Percentiles rank a stretch among this genome's conserved stretches.
Conservation (phyloP, 495 filamentous ascomycete species). For the Hypomontagnella monticulosa region DNA sequence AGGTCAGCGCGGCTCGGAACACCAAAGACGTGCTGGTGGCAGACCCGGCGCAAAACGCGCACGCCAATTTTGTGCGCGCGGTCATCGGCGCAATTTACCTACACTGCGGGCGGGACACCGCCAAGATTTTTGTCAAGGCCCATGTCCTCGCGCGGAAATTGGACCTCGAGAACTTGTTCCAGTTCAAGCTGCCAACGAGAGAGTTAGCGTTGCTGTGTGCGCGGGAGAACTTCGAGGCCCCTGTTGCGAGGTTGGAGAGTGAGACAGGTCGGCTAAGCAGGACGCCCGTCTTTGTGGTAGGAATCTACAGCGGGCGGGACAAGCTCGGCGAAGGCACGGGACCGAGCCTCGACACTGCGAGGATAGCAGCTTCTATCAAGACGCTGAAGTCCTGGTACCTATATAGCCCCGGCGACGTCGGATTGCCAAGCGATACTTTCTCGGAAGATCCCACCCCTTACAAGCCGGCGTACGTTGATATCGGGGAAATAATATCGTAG, state of each 20-base stretch:
- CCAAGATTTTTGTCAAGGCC: slow-evolving; percentile 80
- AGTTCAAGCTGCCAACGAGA: slow-evolving; percentile 81
- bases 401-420: slow-evolving; percentile 77
- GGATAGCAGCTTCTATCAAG: slow-evolving; percentile 78
- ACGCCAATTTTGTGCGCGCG: slow-evolving; percentile 77
- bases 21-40: slow-evolving; percentile 29
- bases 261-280: slow-evolving; percentile 87
- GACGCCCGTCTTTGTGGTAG: slow-evolving; percentile 92
- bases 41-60: slow-evolving; percentile 46
- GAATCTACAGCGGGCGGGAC: slow-evolving; percentile 87
- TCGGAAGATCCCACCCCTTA: slow-evolving; percentile 67
- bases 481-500: slow-evolving; percentile 85
- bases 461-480: slow-evolving; percentile 86
- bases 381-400: slow-evolving; percentile 95
- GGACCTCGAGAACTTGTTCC: slow-evolving; percentile 77
- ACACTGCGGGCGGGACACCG: slow-evolving; percentile 73
- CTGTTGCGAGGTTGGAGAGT: slow-evolving; percentile 83
- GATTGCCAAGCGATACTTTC: slow-evolving; percentile 84
- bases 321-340: slow-evolving; percentile 89
- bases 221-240: slow-evolving; percentile 86
- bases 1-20: slow-evolving; percentile 41
- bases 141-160: slow-evolving; percentile 86
- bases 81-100: slow-evolving; percentile 85
- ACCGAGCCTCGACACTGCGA: slow-evolving; percentile 76
- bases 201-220: slow-evolving; percentile 83